Evolutionary conservation across 2,329 filamentous ascomycete genomes (phyloP).

Genomic region (Neodidymelliopsis sp.): DNA sequence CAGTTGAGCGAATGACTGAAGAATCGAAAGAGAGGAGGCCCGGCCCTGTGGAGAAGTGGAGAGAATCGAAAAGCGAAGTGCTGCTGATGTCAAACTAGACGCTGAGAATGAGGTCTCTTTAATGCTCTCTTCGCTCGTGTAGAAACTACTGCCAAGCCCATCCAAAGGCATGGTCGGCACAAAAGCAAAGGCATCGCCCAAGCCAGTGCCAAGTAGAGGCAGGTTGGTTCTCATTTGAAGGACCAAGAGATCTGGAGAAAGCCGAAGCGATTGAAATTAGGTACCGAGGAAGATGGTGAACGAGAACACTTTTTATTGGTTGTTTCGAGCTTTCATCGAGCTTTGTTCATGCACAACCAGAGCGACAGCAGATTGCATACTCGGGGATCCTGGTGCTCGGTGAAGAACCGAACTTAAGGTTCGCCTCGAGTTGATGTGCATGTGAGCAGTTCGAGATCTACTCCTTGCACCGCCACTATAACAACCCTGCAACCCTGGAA

Average conservation of each 20-base stretch:
- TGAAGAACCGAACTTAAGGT: not conserved
- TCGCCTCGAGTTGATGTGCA: conserved; percentile 6
- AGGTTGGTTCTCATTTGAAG: not conserved
- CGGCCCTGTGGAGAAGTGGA: not conserved
- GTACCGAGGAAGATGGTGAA: conserved; percentile 5
- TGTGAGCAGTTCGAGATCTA: not conserved
- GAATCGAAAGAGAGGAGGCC: conserved; percentile 2
- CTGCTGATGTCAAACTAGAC: conserved; percentile 1
- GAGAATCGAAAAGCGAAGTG: not conserved
- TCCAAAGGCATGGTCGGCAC: not conserved
- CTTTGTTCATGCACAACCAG: conserved; percentile 1
- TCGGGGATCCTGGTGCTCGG: not conserved
- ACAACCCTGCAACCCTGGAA: not conserved
- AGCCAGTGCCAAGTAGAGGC: not conserved
- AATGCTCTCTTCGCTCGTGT: not conserved
- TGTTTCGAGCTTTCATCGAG: not conserved
- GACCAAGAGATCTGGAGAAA: conserved; percentile 4
- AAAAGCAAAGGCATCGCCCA: conserved; percentile 4
- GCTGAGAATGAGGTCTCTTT: conserved; percentile 2
- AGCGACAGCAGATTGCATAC: not conserved
- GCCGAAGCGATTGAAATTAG: not conserved
- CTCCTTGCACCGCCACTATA: not conserved
- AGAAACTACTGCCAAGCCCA: not conserved
- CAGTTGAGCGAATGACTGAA: conserved; percentile 5
- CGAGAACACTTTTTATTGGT: not conserved